Evolutionary conservation across 192 early-diverging fungal genomes (phyloP).

Genomic region (Chytriomyces confervae): DNA sequence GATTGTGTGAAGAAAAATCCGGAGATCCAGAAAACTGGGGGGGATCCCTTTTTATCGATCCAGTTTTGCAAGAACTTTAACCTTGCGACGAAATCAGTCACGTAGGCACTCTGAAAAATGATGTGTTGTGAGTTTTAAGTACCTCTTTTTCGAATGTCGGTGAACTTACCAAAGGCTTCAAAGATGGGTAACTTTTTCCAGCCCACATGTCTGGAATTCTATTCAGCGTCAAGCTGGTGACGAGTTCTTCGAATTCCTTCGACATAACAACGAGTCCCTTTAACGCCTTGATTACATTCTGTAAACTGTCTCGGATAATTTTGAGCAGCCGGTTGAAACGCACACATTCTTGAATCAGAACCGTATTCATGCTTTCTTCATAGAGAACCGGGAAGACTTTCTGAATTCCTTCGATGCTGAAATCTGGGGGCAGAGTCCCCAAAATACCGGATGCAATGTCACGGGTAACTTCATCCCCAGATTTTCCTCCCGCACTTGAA

Average conservation of each 20-base stretch:
- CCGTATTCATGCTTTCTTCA: constrained; percentile 67
- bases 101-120: constrained; percentile 54
- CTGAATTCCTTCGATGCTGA: constrained; percentile 45
- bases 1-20: constrained; percentile 72
- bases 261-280: constrained; percentile 71
- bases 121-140: background rate
- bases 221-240: constrained; percentile 54
- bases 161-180: constrained; percentile 60
- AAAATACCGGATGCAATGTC: constrained; percentile 62
- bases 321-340: constrained; percentile 63
- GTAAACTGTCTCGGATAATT: constrained; percentile 56
- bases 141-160: background rate
- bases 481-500: constrained; percentile 51
- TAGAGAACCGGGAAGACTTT: constrained; percentile 62
- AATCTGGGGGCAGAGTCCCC: constrained; percentile 47
- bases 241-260: constrained; percentile 66
- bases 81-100: constrained; percentile 58
- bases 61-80: constrained; percentile 62
- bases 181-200: constrained; percentile 61
- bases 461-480: constrained; percentile 52
- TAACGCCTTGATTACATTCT: constrained; percentile 65
- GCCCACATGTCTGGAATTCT: constrained; percentile 70
- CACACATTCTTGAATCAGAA: constrained; percentile 67
- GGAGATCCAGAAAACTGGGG: constrained; percentile 68
- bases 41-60: constrained; percentile 57